A percentile compares a stretch with the other conserved stretches of the same genome.
Evolutionary conservation across 2,329 filamentous ascomycete genomes (phyloP).

Genomic region (Chaetomium sp.): DNA sequence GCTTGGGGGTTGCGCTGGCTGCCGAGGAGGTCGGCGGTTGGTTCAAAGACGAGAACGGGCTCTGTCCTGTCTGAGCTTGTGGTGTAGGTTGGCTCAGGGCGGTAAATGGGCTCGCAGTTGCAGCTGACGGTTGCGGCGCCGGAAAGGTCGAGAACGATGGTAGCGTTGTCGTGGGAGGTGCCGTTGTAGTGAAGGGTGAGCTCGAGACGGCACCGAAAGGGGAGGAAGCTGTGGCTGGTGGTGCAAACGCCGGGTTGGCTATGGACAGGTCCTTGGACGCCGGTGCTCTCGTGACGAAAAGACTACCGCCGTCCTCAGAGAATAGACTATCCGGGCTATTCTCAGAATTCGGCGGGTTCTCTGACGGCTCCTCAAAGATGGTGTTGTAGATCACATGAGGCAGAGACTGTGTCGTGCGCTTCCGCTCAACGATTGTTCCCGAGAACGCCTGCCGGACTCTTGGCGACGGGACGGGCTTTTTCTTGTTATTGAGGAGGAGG

Average conservation of each 20-base stretch:
- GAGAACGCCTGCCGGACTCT: constrained; percentile 60
- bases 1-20: not conserved
- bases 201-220: constrained; percentile 1
- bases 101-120: constrained; percentile 7
- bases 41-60: constrained; percentile 18
- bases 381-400: constrained; percentile 60
- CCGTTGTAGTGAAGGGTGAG: not conserved
- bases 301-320: constrained; percentile 12
- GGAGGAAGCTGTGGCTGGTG: not conserved
- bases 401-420: constrained; percentile 55
- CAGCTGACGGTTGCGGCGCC: not conserved
- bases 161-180: not conserved
- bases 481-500: constrained; percentile 51
- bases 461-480: constrained; percentile 49
- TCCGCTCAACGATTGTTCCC: constrained; percentile 58
- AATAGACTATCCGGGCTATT: constrained; percentile 35
- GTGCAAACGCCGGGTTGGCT: not conserved
- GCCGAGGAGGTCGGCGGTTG: constrained; percentile 2
- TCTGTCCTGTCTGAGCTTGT: constrained; percentile 11
- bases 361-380: constrained; percentile 47
- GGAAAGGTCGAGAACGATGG: constrained; percentile 5
- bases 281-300: constrained; percentile 35
- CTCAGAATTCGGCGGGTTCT: constrained; percentile 17
- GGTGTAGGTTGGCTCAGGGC: constrained; percentile 9
- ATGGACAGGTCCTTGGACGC: constrained; percentile 8